Evolutionary conservation across 257 asterid species (phyloP).

Genomic region (Knoxia roxburghii): DNA sequence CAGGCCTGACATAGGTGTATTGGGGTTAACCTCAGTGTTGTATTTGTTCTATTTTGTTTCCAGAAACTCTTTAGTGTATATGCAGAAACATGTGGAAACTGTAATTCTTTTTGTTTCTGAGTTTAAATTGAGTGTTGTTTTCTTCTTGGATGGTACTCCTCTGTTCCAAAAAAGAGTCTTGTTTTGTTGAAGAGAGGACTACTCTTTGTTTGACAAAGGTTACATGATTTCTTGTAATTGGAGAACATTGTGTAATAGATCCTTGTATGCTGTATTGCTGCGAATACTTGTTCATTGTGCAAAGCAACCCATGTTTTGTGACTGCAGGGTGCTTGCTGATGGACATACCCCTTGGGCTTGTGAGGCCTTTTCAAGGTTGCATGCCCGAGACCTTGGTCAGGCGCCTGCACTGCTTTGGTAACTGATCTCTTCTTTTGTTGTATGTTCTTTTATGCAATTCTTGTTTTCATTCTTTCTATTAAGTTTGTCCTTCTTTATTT

Average conservation of each 20-base stretch:
- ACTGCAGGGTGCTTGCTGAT: slow-evolving; percentile 89
- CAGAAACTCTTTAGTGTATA: too few species aligned
- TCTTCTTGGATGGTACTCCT: background rate
- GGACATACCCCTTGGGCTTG: slow-evolving; percentile 99
- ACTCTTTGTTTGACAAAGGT: too few species aligned
- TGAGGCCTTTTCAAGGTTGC: slow-evolving; percentile 86
- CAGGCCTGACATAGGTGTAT: background rate
- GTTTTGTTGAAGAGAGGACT: too few species aligned
- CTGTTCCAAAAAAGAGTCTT: too few species aligned
- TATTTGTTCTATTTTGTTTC: too few species aligned
- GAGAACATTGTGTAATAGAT: background rate
- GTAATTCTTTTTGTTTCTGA: background rate
- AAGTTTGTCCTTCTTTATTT: background rate
- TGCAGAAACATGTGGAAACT: background rate
- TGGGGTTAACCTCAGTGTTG: background rate
- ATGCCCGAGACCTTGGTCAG: slow-evolving; percentile 48
- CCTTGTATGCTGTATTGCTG: background rate
- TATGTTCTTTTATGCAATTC: background rate
- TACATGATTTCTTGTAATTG: background rate
- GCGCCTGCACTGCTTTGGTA: slow-evolving; percentile 78
- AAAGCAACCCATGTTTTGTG: slow-evolving; percentile 16
- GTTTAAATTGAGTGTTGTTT: background rate
- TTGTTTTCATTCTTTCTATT: slow-evolving; percentile 2
- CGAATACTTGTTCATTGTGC: background rate
- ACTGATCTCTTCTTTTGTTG: slow-evolving; percentile 8